Evolutionary conservation across 2,329 filamentous ascomycete genomes (phyloP).

Genomic region (Alternaria novae-zelandiae): DNA sequence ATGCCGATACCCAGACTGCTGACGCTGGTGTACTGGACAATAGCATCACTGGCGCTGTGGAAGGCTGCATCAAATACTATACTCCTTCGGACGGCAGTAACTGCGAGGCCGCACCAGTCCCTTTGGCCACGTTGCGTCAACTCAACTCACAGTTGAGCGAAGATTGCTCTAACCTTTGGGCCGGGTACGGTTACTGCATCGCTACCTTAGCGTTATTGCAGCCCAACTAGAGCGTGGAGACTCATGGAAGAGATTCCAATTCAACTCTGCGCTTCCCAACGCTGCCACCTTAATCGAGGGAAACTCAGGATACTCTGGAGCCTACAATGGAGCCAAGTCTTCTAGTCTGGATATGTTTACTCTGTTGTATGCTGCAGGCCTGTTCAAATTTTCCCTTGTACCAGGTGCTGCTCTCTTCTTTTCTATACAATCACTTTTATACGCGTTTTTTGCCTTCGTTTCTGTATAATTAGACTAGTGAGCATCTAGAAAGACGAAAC

Average conservation of each 20-base stretch:
- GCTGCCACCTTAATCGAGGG: neutral
- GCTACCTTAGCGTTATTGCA: neutral
- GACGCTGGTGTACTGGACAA: neutral
- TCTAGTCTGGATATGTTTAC: neutral
- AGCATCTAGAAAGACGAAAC: neutral
- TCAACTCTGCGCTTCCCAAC: neutral
- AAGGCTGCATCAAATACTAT: slow-evolving; percentile 42
- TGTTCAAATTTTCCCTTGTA: neutral
- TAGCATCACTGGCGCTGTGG: slow-evolving; percentile 18
- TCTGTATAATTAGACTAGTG: neutral
- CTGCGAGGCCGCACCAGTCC: slow-evolving; percentile 41
- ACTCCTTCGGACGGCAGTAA: slow-evolving; percentile 37
- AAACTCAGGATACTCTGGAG: neutral
- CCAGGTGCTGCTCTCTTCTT: neutral
- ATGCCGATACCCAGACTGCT: neutral
- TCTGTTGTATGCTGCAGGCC: neutral
- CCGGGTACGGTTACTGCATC: slow-evolving; percentile 47
- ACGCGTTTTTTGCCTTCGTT: neutral
- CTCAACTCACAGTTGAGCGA: slow-evolving; percentile 42
- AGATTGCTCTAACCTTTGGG: slow-evolving; percentile 47
- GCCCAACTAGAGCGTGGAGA: neutral
- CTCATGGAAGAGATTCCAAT: neutral
- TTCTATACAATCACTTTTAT: neutral
- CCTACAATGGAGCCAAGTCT: neutral
- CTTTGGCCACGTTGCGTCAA: slow-evolving; percentile 31